A percentile compares a stretch with the other conserved stretches of the same genome.
Evolutionary conservation across 805 yeast species (phyloP).

Genomic region (Hanseniaspora vineae): DNA sequence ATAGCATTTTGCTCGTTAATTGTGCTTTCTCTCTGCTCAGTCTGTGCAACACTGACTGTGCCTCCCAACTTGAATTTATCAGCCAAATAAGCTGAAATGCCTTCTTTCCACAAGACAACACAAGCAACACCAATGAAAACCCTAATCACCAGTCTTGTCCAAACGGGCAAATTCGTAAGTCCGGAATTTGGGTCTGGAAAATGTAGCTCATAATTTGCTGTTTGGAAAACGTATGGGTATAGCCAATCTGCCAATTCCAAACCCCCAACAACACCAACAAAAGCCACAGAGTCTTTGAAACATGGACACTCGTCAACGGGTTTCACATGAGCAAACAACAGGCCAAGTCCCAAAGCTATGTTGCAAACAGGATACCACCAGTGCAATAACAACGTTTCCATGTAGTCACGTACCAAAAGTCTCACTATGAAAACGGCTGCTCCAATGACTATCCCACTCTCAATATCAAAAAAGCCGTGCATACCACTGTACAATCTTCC

Average conservation of each 20-base stretch:
- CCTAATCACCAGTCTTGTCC: conserved; percentile 27
- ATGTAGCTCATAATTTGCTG: conserved; percentile 27
- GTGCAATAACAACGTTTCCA: conserved; percentile 25
- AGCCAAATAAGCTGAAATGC: conserved; percentile 53
- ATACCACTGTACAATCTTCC: conserved; percentile 93
- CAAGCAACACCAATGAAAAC: conserved; percentile 45
- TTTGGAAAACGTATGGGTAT: conserved; percentile 4
- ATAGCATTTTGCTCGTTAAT: not conserved
- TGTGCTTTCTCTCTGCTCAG: conserved; percentile 11
- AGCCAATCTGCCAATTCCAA: conserved; percentile 50
- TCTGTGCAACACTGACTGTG: conserved; percentile 9
- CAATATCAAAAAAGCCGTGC: conserved; percentile 84
- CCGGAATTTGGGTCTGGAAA: conserved; percentile 11
- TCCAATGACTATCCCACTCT: conserved; percentile 58
- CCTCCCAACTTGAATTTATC: no score
- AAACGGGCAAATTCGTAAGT: no score
- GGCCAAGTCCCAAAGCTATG: conserved; percentile 29
- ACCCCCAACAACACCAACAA: conserved; percentile 78
- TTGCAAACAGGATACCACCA: conserved; percentile 24
- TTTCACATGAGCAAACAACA: conserved; percentile 59
- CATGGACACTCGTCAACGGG: conserved; percentile 96
- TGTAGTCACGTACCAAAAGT: conserved; percentile 30
- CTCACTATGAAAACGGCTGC: conserved; percentile 36
- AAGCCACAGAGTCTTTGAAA: conserved; percentile 89
- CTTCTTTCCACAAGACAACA: conserved; percentile 60